Evolutionary conservation across 495 filamentous ascomycete genomes (phyloP).

Genomic region (Penicillium nucicola): DNA sequence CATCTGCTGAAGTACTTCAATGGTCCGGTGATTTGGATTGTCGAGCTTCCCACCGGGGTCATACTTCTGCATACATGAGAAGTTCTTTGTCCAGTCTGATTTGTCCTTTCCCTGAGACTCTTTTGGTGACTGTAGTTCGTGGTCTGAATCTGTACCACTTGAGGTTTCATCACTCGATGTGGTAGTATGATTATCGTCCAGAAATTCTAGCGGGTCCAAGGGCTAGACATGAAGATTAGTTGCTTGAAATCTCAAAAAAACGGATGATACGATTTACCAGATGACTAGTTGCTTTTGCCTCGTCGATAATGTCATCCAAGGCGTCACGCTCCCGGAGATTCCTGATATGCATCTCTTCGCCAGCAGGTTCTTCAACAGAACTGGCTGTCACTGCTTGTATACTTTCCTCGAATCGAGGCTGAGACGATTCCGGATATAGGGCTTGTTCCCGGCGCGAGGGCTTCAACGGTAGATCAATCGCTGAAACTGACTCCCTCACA

Average conservation of each 20-base stretch:
- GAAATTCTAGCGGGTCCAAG: constrained; percentile 33
- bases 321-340: constrained; percentile 36
- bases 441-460: constrained; percentile 15
- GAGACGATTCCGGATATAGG: constrained; percentile 15
- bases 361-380: neutral
- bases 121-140: constrained; percentile 28
- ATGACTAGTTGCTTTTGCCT: constrained; percentile 51
- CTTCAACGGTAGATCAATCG: constrained; percentile 28
- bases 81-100: constrained; percentile 47
- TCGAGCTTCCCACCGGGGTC: constrained; percentile 32
- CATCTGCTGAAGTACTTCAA: constrained; percentile 79
- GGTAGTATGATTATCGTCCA: constrained; percentile 19
- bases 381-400: neutral
- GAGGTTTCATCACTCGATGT: constrained; percentile 24
- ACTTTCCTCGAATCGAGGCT: neutral
- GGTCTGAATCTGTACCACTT: constrained; percentile 11
- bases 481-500: neutral
- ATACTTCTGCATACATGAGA: constrained; percentile 67
- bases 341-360: neutral
- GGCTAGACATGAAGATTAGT: constrained; percentile 28
- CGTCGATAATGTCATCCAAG: constrained; percentile 57
- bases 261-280: constrained; percentile 35
- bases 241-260: neutral
- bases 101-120: constrained; percentile 8
- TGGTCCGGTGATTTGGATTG: constrained; percentile 72